Percentiles rank a stretch among this genome's conserved stretches.
Conservation (phyloP, 768 basidiomycete genomes). For the Sarcomyxa edulis region DNA sequence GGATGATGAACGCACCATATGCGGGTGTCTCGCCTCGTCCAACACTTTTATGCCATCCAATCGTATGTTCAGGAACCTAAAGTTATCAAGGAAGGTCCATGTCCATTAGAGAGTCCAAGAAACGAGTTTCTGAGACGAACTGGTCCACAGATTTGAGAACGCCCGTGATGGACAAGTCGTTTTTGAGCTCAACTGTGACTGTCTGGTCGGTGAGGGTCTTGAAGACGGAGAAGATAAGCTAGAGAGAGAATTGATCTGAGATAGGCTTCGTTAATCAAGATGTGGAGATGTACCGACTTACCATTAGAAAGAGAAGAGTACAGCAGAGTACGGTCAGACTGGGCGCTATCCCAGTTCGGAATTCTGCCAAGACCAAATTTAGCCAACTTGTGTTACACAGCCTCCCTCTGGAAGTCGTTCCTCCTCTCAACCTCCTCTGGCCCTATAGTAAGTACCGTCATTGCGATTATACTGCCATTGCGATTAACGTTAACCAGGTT, state of each 20-base stretch:
- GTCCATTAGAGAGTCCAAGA: background rate
- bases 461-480: no score
- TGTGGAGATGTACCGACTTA: background rate
- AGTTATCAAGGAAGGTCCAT: constrained; percentile 6
- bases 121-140: constrained; percentile 39
- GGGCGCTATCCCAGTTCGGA: no score
- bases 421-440: no score
- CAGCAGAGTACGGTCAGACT: no score
- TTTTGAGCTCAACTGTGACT: constrained; percentile 97
- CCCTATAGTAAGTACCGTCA: no score
- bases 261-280: no score
- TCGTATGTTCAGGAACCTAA: constrained; percentile 91
- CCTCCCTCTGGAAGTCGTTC: no score
- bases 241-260: constrained; percentile 1
- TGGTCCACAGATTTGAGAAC: constrained; percentile 97
- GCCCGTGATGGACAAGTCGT: constrained; percentile 95
- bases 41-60: constrained; percentile 90
- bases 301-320: no score
- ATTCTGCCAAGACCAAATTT: no score
- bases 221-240: constrained; percentile 98
- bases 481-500: no score
- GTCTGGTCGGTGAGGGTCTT: constrained; percentile 97
- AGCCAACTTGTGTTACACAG: no score
- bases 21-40: constrained; percentile 91
- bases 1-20: constrained; percentile 70